Base-by-base conservation (phyloP, 2,329 filamentous ascomycete genomes). In the Paraphaeosphaeria minitans region DNA sequence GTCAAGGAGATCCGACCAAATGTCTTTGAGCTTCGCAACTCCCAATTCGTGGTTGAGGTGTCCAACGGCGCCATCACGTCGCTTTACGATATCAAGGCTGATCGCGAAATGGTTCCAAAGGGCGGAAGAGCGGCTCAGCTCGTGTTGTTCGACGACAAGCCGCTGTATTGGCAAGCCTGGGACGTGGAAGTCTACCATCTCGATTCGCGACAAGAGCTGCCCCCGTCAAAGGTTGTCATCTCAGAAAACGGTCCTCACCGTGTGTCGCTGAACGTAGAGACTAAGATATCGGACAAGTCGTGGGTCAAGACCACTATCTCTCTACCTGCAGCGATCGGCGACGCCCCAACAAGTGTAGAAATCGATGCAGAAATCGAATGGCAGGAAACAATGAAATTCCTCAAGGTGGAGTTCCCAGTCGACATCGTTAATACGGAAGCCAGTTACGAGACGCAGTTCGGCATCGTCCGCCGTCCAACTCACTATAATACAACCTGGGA, bases 401-500 rank as follows among this genome's bases (percentile, higher is more conserved):
- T 99, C 72, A 99, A 99, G 82, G 94, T 98, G 52, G 95, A 99
- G 76, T 99, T 99, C 79, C 94, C 95, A 0, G 93, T 97, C 62
- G 89, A 96, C 70, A 84, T 98, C 63, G 86, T 88, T 66, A 97
- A 94, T 78, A 96, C 90, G 0, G 93, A 97, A 78, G 95, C 95
- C 33, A 91, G 88, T 13, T 99, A 99, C 76, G 95, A 99, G 78
- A 96, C 92, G 8, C 93, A 97, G 70, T 98, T 92, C 72, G 94
- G 94, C 67, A 87, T 97, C 66, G 89, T 95, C 62, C 87, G 87
- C 66, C 87, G 95, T 31, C 94, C 95, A 2, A 99, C 95, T 0
- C 95, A 99, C 79, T 98, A 97, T 84, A 99, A 99, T 80, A 99
- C 95, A 3, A 90, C 86, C 66, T 97, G 93, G 93, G 93, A 97